Evolutionary conservation across 805 yeast species (phyloP), one percentile per base, ranked within the genome.

Genomic region (Cyberlindnera subsufficiens): DNA sequence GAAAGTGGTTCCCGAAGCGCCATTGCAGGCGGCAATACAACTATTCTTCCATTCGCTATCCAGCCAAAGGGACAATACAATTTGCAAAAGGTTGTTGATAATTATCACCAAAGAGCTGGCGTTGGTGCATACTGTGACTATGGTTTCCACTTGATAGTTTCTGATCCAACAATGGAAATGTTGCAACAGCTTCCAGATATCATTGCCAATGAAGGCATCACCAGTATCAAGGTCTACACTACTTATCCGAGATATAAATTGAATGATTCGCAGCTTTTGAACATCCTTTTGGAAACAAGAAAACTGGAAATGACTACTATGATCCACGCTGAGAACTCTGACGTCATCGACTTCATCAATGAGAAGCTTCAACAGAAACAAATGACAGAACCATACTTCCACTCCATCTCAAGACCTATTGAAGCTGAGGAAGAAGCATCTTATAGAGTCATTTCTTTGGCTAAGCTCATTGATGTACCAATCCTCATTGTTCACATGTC

Each of bases 301-400:
- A 61, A 64, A 38, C 50, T 67, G 32, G 66, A 68, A 10, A 64
- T 72, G 52, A 72, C 77, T 6, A 67, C 72, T 1, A 70, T 72
- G 74, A 65, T 72, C 25, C 78, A 72, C 49, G 77, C 78, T n/a
- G 78, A 72, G 50, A 72, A 72, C 52, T 64, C 70, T 38, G 77
- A 72, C 43, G 63, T 72, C 38, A 71, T 72, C 35, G 59, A 60
- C 25, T 69, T 65, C 49, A 59, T 69, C 46, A 66, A 63, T 42
- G 66, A 66, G 32, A 67, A 68, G 39, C 54, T 72, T n/a, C 66
- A 66, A 42, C 58, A 60, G 45, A 61, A 65, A 40, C 58, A 61
- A 3, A 47, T 66, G 48, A 60, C 65, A 0, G 70, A 65, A 16
- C 76, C 78, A 3, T 69, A 50, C 43, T 72, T 64, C 48, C 78